A percentile compares a stretch with the other conserved stretches of the same genome.
Evolutionary conservation across 164 flowering plant genomes (phyloP).

Genomic region (Magnolia changhungtana): DNA sequence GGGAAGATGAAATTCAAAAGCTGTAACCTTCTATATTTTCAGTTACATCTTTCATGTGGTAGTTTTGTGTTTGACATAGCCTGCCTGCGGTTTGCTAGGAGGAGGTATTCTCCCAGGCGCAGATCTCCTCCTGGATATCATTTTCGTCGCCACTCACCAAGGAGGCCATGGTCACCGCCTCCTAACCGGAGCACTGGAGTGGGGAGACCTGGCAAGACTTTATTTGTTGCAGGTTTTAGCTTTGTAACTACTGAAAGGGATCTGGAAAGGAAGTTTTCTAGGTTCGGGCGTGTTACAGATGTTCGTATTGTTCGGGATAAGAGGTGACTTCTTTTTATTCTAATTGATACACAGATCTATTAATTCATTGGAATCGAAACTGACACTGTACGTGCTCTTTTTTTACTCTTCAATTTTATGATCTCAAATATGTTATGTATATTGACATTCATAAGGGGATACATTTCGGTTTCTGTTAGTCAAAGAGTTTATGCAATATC

Average conservation of each 20-base stretch:
- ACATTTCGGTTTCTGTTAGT: no score
- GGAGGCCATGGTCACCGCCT: constrained; percentile 42
- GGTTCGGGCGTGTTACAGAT: constrained; percentile 40
- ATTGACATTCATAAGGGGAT: no score
- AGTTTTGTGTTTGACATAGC: background rate
- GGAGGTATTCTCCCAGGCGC: constrained; percentile 32
- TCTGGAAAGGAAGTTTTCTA: constrained; percentile 40
- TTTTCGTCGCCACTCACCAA: constrained; percentile 29
- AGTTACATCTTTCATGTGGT: background rate
- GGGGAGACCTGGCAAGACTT: constrained; percentile 38
- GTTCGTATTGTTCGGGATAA: constrained; percentile 46
- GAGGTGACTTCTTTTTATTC: constrained; percentile 24
- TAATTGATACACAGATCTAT: background rate
- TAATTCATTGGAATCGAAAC: background rate
- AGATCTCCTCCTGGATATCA: constrained; percentile 29
- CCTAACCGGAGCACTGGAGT: constrained; percentile 34
- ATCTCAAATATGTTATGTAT: background rate
- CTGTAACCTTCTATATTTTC: background rate
- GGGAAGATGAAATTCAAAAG: background rate
- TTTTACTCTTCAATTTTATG: background rate
- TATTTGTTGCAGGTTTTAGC: constrained; percentile 44
- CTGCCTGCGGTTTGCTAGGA: constrained; percentile 12
- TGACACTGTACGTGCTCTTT: background rate
- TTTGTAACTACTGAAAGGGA: constrained; percentile 43
- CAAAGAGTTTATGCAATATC: no score